Conservation (phyloP, 192 early-diverging fungal species). For the Cladochytrium replicatum region DNA sequence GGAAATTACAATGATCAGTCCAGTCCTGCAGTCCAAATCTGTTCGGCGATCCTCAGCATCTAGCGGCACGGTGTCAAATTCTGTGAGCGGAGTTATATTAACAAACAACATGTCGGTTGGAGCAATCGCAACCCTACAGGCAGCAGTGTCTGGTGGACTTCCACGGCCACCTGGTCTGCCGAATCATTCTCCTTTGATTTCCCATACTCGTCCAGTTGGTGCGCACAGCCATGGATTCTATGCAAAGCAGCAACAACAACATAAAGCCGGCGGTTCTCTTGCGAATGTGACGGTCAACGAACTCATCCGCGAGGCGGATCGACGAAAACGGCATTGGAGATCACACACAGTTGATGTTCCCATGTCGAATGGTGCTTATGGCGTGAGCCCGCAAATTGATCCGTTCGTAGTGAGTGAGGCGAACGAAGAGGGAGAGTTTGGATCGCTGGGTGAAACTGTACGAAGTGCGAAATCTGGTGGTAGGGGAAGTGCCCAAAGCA, state of each 20-base stretch:
- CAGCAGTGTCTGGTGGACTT: background rate
- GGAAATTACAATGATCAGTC: background rate
- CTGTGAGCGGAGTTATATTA: no score
- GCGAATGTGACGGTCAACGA: slow-evolving; percentile 1
- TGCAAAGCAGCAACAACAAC: slow-evolving; percentile 18
- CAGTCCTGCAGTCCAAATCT: background rate
- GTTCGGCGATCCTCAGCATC: background rate
- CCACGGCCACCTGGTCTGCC: background rate
- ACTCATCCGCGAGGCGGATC: background rate
- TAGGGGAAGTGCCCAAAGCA: no score
- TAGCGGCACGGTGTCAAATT: background rate
- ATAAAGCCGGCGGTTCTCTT: slow-evolving; percentile 4
- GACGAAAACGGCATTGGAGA: slow-evolving; percentile 1
- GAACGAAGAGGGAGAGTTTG: background rate
- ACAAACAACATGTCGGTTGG: no score
- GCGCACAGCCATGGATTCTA: slow-evolving; percentile 35
- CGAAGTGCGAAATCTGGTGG: no score
- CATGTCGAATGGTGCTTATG: slow-evolving; percentile 2
- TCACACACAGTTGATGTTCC: slow-evolving; percentile 4
- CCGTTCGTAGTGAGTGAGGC: background rate
- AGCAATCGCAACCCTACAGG: background rate
- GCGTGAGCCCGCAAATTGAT: background rate
- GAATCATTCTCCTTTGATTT: background rate
- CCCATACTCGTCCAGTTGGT: slow-evolving; percentile 13
- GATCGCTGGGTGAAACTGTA: background rate